Base-by-base conservation (phyloP, 2,329 filamentous ascomycete species). In the Colletotrichum australisinense region DNA sequence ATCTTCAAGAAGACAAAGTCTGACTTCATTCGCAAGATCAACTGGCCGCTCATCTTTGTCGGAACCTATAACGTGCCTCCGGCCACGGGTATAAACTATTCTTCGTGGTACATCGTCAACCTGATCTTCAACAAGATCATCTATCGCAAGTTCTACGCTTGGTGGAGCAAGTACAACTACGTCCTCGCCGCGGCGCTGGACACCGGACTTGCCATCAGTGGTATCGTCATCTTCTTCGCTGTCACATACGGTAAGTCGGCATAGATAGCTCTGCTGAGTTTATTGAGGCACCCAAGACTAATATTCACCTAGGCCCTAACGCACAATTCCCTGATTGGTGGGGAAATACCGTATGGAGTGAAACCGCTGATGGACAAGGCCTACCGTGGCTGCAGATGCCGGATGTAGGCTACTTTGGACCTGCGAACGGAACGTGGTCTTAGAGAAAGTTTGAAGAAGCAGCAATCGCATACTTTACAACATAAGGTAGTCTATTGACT, bases 121-220 rank as follows among this genome's bases (percentile, higher is more conserved):
- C 82, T 86, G 59, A 59, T 88, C 69, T 91, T 90, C 83, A 90
- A 91, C 78, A 86, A 85, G 74, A 85, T 80, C 59, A 86, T 91
- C 73, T 85, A 85, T 63, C 80, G 85, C 70, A 82, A 83, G 67
- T 89, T 81, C 79, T 83, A 84, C 22, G 88, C 87, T 16, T 91
- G 89, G 89, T 91, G 89, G 89, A 85, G 76, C 74, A 78, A 77
- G 76, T 91, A 90, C 82, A 92, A 91, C 80, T 91, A 91, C 72
- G 84, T 90, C 52, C 81, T 89, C 1, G 90, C 89, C 9, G 89
- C 89, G 0, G 89, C 87, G 3, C 82, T 91, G 35, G 89, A 91
- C 71, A 86, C 88, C 32, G 90, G 89, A 8, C 85, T 90, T 1
- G 88, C 87, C 0, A 78, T 91, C 19, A 86, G 87, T 24, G 86